Evolutionary conservation across 129 eudicot species (phyloP), one percentile per base, ranked within the genome.

Genomic region (Helichrysum umbraculigerum): DNA sequence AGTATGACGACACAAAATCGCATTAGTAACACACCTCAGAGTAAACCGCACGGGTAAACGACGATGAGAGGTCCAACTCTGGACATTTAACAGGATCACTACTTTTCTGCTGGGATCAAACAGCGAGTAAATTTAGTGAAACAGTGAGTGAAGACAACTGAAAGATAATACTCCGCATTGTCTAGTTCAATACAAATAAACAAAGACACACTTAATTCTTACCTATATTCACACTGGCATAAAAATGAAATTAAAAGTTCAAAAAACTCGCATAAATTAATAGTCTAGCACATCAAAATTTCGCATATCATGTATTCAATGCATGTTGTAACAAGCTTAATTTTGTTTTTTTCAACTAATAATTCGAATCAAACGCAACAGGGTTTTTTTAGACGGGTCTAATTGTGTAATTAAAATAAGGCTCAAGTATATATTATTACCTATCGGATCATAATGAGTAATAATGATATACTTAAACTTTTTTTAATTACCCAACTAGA

Each of bases 1-100:
- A 68, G 72, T 68, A 60, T 34, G 17, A 50, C 51, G 21, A 42
- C 20, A 65, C 33, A 58, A 19, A 76, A 81, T 39, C 16, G 72
- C 60, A 65, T 66, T 66, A 66, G 47, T 35, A 42, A 30, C 79
- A 71, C 65, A 90, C 96, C 93, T 88, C 89, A 25, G 88, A 78
- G 81, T 86, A 86, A 62, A 90, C 65, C 54, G 81, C 81, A 70
- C 88, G 84, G 76, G 70, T 47, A 39, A 90, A 85, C 42, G 87
- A 76, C 35, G 96, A 83, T 33, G 91, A 75, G 42, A 51, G 58
- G 29, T 79, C 87, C 78, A 73, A 74, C 62, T 83, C 72, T 25
- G 57, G 69, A 35, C 79, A 67, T 44, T 72, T 75, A 42, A 20
- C 57, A 60, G 59, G 72, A 71, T 82, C 80, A 22, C 63, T 54